Percentiles rank a stretch among this genome's conserved stretches.
Evolutionary conservation across 1,284 basidiomycete genomes (phyloP).

Genomic region (Wallemia hederae): DNA sequence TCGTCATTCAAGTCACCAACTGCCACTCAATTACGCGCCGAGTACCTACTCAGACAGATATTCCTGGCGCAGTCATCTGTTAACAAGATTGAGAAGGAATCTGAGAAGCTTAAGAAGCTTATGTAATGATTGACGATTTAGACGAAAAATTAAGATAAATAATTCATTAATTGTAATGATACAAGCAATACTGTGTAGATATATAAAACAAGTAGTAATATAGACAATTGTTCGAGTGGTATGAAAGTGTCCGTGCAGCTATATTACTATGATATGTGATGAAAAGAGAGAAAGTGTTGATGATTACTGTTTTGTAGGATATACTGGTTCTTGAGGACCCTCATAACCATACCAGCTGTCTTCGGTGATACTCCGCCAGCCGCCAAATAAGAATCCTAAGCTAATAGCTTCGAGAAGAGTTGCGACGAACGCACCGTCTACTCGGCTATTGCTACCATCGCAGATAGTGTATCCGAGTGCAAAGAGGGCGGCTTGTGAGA

Average conservation of each 20-base stretch:
- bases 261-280: too few species aligned
- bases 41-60: conserved; percentile 47
- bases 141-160: not conserved
- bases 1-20: conserved; percentile 19
- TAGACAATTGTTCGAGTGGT: too few species aligned
- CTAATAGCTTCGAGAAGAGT: not conserved
- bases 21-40: conserved; percentile 32
- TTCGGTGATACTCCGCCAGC: not conserved
- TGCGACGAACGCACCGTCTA: not conserved
- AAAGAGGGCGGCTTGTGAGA: not conserved
- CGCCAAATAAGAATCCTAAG: not conserved
- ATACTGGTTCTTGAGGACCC: not conserved
- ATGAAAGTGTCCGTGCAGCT: too few species aligned
- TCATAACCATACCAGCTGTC: not conserved
- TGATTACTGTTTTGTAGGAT: not conserved
- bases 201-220: not conserved
- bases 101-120: conserved; percentile 35
- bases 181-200: not conserved
- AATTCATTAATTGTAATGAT: not conserved
- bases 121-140: conserved; percentile 7
- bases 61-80: conserved; percentile 33
- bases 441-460: not conserved
- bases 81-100: conserved; percentile 34
- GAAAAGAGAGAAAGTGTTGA: not conserved
- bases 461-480: not conserved